phyloP scores from a whole-genome alignment of 2,329 filamentous ascomycete species.

The Ascochyta koolunga region DNA sequence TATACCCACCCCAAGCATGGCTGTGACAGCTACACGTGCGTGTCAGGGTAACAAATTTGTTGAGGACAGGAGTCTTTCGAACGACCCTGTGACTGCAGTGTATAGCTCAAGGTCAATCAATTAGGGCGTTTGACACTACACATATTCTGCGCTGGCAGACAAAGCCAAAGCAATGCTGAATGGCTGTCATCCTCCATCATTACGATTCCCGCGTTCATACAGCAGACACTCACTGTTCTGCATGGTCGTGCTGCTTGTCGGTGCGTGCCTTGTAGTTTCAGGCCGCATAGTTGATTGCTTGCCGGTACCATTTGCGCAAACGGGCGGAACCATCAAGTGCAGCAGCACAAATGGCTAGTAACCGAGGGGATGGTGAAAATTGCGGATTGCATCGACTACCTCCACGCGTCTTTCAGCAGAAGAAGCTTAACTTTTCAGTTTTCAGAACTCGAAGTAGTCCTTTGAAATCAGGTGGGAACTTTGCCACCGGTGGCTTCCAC shows the following conservation, averaged over 20 bases:
- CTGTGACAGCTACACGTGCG: not conserved
- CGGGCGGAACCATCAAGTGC: not conserved
- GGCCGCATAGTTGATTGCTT: not conserved
- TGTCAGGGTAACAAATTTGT: not conserved
- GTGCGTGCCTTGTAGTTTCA: not conserved
- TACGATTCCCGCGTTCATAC: not conserved
- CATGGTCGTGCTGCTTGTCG: not conserved
- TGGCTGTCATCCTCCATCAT: not conserved
- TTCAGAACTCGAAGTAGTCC: not conserved
- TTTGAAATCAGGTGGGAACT: constrained; percentile 22
- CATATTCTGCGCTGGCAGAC: not conserved
- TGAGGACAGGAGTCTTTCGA: no score
- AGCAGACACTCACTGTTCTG: not conserved
- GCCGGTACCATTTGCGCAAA: not conserved
- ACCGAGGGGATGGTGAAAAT: not conserved
- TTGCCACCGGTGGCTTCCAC: constrained; percentile 54
- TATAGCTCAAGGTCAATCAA: not conserved
- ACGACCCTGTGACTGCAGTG: not conserved
- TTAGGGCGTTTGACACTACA: not conserved
- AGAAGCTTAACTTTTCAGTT: not conserved
- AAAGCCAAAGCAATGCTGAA: not conserved
- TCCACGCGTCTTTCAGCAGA: not conserved
- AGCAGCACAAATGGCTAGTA: not conserved
- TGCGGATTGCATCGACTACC: no score
- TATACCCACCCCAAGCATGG: not conserved